Base-by-base conservation (phyloP, 2,329 filamentous ascomycete species). In the Diaporthe velutina region DNA sequence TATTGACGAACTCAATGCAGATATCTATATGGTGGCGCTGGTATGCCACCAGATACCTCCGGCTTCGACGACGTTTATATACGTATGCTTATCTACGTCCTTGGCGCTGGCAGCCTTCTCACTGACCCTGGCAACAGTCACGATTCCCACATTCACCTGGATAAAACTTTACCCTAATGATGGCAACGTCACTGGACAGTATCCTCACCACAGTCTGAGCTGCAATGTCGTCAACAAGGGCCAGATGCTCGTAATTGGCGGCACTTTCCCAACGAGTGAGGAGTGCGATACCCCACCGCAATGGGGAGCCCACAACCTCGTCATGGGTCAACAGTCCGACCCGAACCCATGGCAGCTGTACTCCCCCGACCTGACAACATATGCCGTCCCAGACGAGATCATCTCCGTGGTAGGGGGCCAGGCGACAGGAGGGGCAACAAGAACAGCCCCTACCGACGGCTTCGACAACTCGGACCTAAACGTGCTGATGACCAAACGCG, bases 191-290 rank as follows among this genome's bases (percentile, higher is more conserved):
- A 85, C 84, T 1, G 83, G 85, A 40, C 79, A 79, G 52, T 84
- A 83, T 50, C 86, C 86, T 19, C 89, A 91, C 77, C 87, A 92
- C 80, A 88, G 87, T 35, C 83, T 91, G 38, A 89, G 86, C 48
- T 92, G 90, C 79, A 90, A 90, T 78, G 88, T 92, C 38, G 82
- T 91, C 33, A 85, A 87, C 71, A 82, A 84, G 60, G 85, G 87
- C 6, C 91, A 93, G 80, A 92, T 93, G 88, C 82, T 93, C 33
- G 85, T 93, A 61, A 88, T 92, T 48, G 91, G 91, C 30, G 91
- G 91, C 25, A 87, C 85, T 60, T 91, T 92, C 75, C 87, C 90
- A 0, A 78, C 84, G 12, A 82, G 79, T 15, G 81, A 85, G 48
- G 78, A 83, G 8, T 93, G 90, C 78, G 90, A 93, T 78, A 83